Conservation (phyloP, 2,329 filamentous ascomycete species). For the Sclerotinia spermophila region DNA sequence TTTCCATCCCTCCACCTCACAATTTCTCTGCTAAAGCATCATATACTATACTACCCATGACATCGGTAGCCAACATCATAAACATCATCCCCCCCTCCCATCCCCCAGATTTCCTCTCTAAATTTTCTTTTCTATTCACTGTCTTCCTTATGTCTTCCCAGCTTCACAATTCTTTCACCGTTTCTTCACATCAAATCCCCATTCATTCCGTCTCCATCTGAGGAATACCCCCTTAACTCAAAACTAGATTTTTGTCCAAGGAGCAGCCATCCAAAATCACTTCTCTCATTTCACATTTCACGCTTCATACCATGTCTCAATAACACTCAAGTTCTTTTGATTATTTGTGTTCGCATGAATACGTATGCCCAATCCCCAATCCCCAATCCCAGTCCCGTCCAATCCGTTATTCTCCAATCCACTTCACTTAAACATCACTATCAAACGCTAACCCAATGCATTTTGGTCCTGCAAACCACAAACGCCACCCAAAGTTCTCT, state of each 20-base stretch:
- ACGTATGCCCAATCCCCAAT: background rate
- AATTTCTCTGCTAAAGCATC: background rate
- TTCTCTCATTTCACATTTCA: too few relatives aligned
- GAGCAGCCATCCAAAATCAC: background rate
- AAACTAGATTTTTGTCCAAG: too few relatives aligned
- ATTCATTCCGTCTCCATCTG: background rate
- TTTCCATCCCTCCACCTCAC: background rate
- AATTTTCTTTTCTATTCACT: background rate
- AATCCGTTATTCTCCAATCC: background rate
- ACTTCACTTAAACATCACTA: background rate
- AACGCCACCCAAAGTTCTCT: background rate
- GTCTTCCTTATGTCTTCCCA: background rate
- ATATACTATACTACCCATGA: background rate
- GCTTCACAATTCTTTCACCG: background rate
- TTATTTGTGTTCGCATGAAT: background rate
- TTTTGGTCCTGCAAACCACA: background rate
- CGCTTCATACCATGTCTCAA: too few relatives aligned
- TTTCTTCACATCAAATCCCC: background rate
- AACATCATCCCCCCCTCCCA: background rate
- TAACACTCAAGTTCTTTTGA: background rate
- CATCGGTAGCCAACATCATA: background rate
- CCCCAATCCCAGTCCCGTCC: background rate
- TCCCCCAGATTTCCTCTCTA: too few relatives aligned
- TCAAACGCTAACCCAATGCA: background rate
- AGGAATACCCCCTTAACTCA: background rate